Evolutionary conservation across 306 rosid species (phyloP).

Genomic region (Fragaria nilgerrensis): DNA sequence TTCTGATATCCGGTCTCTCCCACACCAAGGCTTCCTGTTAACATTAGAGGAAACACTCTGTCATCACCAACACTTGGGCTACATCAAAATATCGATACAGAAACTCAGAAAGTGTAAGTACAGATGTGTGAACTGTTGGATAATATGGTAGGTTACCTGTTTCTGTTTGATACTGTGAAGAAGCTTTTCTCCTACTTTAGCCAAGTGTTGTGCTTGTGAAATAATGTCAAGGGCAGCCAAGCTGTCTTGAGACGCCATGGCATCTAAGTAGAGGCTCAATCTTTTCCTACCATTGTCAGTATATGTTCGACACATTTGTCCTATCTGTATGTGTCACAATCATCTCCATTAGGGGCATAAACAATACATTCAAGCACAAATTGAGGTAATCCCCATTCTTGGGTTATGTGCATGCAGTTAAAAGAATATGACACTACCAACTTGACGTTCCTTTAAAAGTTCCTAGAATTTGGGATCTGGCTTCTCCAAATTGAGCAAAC

Average conservation of each 20-base stretch:
- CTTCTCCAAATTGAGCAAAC: too few species aligned
- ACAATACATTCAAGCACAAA: neutral
- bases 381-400: neutral
- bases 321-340: conserved; percentile 39
- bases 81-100: neutral
- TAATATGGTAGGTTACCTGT: conserved; percentile 32
- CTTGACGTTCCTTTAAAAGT: neutral
- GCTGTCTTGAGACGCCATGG: conserved; percentile 38
- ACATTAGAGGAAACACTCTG: neutral
- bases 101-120: neutral
- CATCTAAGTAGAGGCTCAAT: conserved; percentile 39
- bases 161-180: conserved; percentile 35
- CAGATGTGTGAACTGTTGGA: neutral
- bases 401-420: neutral
- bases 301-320: conserved; percentile 39
- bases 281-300: conserved; percentile 48
- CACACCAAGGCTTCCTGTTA: conserved; percentile 63
- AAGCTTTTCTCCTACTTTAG: conserved; percentile 47
- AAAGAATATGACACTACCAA: neutral
- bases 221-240: conserved; percentile 30
- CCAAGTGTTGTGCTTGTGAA: conserved; percentile 46
- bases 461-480: too few species aligned
- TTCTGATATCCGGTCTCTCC: conserved; percentile 49
- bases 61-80: neutral
- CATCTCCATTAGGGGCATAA: neutral